Evolutionary conservation across 2,329 filamentous ascomycete species (phyloP).

Genomic region (Penicillium sp.): DNA sequence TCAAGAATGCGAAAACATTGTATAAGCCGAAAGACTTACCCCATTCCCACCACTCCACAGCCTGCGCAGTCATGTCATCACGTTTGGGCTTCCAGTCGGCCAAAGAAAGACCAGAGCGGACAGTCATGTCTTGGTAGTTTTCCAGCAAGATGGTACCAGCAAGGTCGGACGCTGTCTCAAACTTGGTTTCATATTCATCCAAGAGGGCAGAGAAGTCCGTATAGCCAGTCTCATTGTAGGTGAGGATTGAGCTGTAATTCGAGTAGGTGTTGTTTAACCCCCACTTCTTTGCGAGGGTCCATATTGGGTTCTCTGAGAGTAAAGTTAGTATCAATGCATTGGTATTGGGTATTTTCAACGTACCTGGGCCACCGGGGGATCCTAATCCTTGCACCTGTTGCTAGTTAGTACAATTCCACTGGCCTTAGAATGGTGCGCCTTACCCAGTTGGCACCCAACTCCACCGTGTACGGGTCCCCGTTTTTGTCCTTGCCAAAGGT

Average conservation of each 20-base stretch:
- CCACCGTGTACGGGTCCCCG: slow-evolving; percentile 58
- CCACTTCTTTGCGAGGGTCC: slow-evolving; percentile 42
- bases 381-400: slow-evolving; percentile 45
- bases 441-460: slow-evolving; percentile 69
- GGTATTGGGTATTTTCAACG: slow-evolving; percentile 37
- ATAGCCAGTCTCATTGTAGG: slow-evolving; percentile 60
- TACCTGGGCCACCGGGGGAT: slow-evolving; percentile 34
- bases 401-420: neutral
- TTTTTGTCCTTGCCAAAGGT: slow-evolving; percentile 55
- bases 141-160: slow-evolving; percentile 59
- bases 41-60: slow-evolving; percentile 62
- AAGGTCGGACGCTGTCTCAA: slow-evolving; percentile 48
- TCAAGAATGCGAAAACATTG: neutral
- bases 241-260: slow-evolving; percentile 59
- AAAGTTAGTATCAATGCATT: neutral
- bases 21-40: slow-evolving; percentile 22
- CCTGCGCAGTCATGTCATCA: slow-evolving; percentile 40
- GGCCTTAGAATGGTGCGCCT: neutral
- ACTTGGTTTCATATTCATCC: slow-evolving; percentile 51
- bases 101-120: slow-evolving; percentile 59
- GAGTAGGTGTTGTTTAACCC: slow-evolving; percentile 56
- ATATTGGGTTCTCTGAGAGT: slow-evolving; percentile 55
- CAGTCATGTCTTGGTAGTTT: slow-evolving; percentile 62
- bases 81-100: slow-evolving; percentile 61
- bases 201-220: slow-evolving; percentile 54